phyloP scores from a whole-genome alignment of 352 stramenopile species.

The Globisporangium recalcitrans region DNA sequence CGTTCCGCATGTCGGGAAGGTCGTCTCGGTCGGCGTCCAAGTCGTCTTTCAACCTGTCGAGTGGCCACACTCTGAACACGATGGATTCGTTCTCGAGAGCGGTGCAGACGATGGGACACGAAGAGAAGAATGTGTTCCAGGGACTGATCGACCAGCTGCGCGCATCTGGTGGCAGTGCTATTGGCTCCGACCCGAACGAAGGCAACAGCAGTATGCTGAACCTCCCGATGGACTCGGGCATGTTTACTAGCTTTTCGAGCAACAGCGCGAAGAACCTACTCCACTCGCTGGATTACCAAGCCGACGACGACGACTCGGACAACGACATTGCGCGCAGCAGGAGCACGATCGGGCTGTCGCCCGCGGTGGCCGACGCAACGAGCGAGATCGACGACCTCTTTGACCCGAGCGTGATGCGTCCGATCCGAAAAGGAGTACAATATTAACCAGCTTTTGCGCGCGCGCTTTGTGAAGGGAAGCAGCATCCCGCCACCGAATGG shows the following conservation, averaged over 20 bases:
- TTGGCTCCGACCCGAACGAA: constrained; percentile 13
- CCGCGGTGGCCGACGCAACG: constrained; percentile 11
- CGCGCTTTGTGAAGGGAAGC: neutral
- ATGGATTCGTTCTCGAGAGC: constrained; percentile 49
- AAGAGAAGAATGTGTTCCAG: constrained; percentile 66
- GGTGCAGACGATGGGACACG: constrained; percentile 45
- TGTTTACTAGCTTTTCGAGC: constrained; percentile 32
- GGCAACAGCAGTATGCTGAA: constrained; percentile 23
- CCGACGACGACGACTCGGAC: constrained; percentile 30
- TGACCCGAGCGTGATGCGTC: constrained; percentile 51
- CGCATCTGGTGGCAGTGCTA: constrained; percentile 12
- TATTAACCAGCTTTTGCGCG: constrained; percentile 23
- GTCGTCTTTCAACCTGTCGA: constrained; percentile 13
- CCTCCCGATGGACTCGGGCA: constrained; percentile 36
- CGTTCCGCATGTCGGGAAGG: constrained; percentile 47
- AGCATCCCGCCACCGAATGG: neutral
- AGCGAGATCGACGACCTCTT: constrained; percentile 42
- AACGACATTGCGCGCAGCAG: constrained; percentile 16
- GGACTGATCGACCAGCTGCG: constrained; percentile 46
- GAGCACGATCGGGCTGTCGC: constrained; percentile 12
- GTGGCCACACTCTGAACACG: constrained; percentile 15
- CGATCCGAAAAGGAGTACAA: constrained; percentile 55
- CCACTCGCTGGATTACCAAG: constrained; percentile 30
- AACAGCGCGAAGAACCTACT: constrained; percentile 35
- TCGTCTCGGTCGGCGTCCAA: constrained; percentile 28